phyloP scores from a whole-genome alignment of 1,139 yeast genomes.

The Pichia kudriavzevii region DNA sequence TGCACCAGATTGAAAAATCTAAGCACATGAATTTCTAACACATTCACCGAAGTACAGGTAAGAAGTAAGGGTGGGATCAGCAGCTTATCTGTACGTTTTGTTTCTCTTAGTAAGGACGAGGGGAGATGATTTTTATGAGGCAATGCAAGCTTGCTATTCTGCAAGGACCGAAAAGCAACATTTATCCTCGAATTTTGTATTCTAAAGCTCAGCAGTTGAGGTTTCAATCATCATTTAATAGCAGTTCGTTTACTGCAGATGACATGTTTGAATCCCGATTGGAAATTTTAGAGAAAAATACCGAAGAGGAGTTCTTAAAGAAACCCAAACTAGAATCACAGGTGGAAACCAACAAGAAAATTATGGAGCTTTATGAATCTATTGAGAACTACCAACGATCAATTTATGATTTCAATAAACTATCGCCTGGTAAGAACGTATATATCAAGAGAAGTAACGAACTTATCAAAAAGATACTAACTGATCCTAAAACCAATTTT shows the following conservation, averaged over 20 bases:
- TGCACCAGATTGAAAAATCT: too few relatives aligned
- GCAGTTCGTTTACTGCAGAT: conserved; percentile 13
- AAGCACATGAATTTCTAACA: too few relatives aligned
- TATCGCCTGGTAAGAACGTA: conserved; percentile 17
- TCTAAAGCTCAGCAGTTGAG: too few relatives aligned
- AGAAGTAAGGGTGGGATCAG: too few relatives aligned
- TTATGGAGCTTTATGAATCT: conserved; percentile 9
- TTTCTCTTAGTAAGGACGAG: too few relatives aligned
- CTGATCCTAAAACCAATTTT: conserved; percentile 8
- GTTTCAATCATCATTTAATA: conserved; percentile 7
- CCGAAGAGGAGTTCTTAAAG: conserved; percentile 11
- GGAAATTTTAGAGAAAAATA: conserved; percentile 13
- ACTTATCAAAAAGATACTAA: conserved; percentile 11
- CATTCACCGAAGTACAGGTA: too few relatives aligned
- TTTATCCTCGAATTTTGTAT: too few relatives aligned
- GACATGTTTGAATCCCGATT: conserved; percentile 17
- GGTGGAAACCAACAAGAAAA: not conserved
- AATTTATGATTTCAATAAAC: conserved; percentile 18
- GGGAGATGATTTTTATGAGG: too few relatives aligned
- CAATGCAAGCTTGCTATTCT: too few relatives aligned
- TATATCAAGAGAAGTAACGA: conserved; percentile 19
- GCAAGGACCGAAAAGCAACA: too few relatives aligned
- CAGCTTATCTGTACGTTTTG: too few relatives aligned
- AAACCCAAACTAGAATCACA: not conserved
- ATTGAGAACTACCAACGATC: conserved; percentile 20